Evolutionary conservation across 2,329 filamentous ascomycete genomes (phyloP), one percentile per base, ranked within the genome.

Genomic region (Cordyceps cateniannulata): DNA sequence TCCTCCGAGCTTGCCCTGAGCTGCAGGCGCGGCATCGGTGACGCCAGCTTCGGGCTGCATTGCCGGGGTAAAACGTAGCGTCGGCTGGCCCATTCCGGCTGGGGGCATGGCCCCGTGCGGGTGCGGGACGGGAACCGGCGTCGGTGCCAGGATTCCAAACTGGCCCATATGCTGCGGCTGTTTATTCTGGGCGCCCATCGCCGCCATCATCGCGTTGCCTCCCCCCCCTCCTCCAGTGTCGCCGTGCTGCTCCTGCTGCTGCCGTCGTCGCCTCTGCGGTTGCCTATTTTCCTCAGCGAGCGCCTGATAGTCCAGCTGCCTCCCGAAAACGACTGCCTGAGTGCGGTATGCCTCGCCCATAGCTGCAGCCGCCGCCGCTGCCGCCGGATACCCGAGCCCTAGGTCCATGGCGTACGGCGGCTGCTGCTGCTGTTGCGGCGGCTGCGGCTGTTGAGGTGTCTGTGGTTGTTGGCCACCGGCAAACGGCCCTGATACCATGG

Each of bases 71-170:
- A 59, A 59, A 9, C 44, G 50, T 32, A 54, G 24, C 52, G 52
- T 29, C 44, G 53, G 58, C 50, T 60, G 58, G 18, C 42, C 50
- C 44, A 61, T 54, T 42, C 29, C 29, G 3, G 32, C 24, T 27
- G 59, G 42, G 5, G 51, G 16, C 59, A 57, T 57, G 6, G 42
- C 16, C 14, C 27, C 27, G 5, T 51, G 51, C 52, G 50, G 29
- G 25, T 49, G 52, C 40, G 54, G 20, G 5, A 58, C 57, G 2
- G 68, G 66, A 50, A 66, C 61, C 9, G 67, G 62, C 60, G 70
- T 67, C 60, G 73, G 71, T 7, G 76, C 74, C 62, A 82, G 68
- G 60, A 81, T 75, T 48, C 78, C 77, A 65, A 81, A 82, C 63
- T 79, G 79, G 6, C 75, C 75, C 38, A 61, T 40, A 14, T 60